These are phyloP conservation scores for Phlebiopsis gigantea DNA, from an alignment of 768 basidiomycete species.

Conservation along the genomic window DNA sequence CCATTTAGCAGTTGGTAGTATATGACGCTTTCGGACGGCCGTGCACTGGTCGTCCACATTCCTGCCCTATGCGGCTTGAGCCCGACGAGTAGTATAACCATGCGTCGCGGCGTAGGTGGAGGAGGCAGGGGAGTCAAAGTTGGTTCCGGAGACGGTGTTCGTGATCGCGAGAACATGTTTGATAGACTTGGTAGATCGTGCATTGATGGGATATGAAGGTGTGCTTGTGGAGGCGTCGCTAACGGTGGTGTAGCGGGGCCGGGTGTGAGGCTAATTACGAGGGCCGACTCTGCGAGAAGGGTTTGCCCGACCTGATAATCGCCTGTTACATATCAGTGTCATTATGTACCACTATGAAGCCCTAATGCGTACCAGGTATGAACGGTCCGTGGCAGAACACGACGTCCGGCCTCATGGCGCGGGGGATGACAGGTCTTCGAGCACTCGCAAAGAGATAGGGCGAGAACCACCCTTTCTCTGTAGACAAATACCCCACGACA, in stretches of 20 bases:
- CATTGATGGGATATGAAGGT: conserved; percentile 21
- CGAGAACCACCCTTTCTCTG: conserved; percentile 66
- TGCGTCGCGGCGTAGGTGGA: conserved; percentile 44
- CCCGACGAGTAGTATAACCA: conserved; percentile 52
- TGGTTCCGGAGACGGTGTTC: conserved; percentile 49
- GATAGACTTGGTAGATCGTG: conserved; percentile 33
- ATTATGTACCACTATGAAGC: neutral
- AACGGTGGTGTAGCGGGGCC: conserved; percentile 13
- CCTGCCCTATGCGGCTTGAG: conserved; percentile 52
- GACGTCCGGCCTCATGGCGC: conserved; percentile 60
- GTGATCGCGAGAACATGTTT: conserved; percentile 41
- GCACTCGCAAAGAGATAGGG: conserved; percentile 61
- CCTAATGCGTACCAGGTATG: conserved; percentile 45
- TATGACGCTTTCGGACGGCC: conserved; percentile 59
- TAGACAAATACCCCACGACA: conserved; percentile 57
- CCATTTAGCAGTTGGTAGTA: conserved; percentile 59
- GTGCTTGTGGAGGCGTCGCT: conserved; percentile 5
- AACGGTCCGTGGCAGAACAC: conserved; percentile 65
- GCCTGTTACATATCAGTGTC: conserved; percentile 32
- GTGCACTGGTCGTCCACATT: conserved; percentile 53
- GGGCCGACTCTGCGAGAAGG: conserved; percentile 49
- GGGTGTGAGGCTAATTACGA: conserved; percentile 40
- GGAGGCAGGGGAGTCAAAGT: conserved; percentile 34
- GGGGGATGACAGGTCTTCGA: conserved; percentile 53
- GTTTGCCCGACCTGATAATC: conserved; percentile 58